These are phyloP conservation scores for Rhododendron kiyosumense DNA, from an alignment of 148 eudicot species.

Conservation along the genomic window DNA sequence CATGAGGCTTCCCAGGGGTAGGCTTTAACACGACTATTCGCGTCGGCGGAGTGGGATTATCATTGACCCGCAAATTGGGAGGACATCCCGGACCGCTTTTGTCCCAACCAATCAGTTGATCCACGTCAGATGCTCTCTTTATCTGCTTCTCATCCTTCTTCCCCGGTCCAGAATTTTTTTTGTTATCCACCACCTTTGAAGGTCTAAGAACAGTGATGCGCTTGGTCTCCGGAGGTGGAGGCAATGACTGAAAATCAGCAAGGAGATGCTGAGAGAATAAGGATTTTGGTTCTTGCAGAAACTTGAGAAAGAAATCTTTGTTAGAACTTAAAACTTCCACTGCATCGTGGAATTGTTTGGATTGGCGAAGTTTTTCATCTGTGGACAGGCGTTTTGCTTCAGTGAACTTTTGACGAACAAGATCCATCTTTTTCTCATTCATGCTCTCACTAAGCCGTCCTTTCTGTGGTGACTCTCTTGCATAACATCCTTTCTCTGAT, in stretches of 20 bases:
- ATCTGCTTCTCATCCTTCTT: conserved; percentile 40
- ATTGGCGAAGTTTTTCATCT: conserved; percentile 69
- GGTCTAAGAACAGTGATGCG: conserved; percentile 92
- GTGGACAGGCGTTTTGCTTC: conserved; percentile 84
- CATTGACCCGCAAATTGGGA: conserved; percentile 40
- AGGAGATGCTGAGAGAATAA: conserved; percentile 41
- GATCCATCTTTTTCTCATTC: conserved; percentile 60
- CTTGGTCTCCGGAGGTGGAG: conserved; percentile 66
- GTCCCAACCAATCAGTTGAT: conserved; percentile 42
- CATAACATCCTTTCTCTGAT: conserved; percentile 30
- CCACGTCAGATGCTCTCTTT: conserved; percentile 29
- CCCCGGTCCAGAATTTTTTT: conserved; percentile 30
- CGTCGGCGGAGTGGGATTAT: conserved; percentile 60
- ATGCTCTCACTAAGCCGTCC: conserved; percentile 39
- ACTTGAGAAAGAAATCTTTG: conserved; percentile 65
- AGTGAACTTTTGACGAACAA: conserved; percentile 72
- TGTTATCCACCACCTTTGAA: conserved; percentile 54
- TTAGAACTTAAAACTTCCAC: conserved; percentile 79
- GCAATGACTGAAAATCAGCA: conserved; percentile 28
- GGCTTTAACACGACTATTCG: conserved; percentile 91
- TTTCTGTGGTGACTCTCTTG: conserved; percentile 45
- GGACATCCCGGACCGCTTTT: conserved; percentile 37
- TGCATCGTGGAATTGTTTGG: conserved; percentile 81
- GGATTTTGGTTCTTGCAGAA: conserved; percentile 78
- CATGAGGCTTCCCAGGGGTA: conserved; percentile 48